Evolutionary conservation across 1,284 basidiomycete genomes (phyloP), one percentile per base, ranked within the genome.

Genomic region (Ganoderma lingzhi): DNA sequence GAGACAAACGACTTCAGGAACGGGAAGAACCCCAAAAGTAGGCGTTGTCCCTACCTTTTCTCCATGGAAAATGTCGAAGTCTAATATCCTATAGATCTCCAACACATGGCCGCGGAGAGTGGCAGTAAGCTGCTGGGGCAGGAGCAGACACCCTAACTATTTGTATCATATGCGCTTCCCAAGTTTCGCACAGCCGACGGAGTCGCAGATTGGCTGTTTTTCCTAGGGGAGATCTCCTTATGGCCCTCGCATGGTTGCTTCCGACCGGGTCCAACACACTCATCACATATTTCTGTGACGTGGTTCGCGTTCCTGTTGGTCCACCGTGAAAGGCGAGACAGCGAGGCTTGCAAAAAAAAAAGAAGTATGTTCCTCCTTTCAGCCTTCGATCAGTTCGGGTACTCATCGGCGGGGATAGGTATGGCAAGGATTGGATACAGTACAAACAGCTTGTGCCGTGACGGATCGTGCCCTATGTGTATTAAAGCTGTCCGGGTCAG

Each of bases 61-160:
- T 23, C 30, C 0, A 12, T 28, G 10, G 55, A 37, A 28, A 28
- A 41, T 61, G 58, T 5, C 15, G 23, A 8, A n/a, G 1, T 8
- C 2, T 9, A 8, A 35, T 32, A 23, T 4, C 12, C 17, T 28
- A 35, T 67, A 93, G 92, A 96, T 79, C 84, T 99, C 30, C 83
- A 88, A 74, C 98, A 84, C 80, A 91, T 99, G 82, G 87, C 90
- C 64, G 99, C 97, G 1, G 87, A 91, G 73, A 87, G 90, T 14
- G 98, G 98, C 15, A 93, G 95, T 6, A 97, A 96, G 80, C 87
- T 99, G 48, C 84, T 99, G 98, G 98, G 97, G 97, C 19, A 82
- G 88, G 55, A 97, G 94, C 2, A 88, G 95, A 62, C 97, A 99
- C 82, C 97, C 97, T 17, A 97, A 97, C 78, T 97, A 97, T 80